Conservation (phyloP, 768 basidiomycete species). For the Mycena rosella region DNA sequence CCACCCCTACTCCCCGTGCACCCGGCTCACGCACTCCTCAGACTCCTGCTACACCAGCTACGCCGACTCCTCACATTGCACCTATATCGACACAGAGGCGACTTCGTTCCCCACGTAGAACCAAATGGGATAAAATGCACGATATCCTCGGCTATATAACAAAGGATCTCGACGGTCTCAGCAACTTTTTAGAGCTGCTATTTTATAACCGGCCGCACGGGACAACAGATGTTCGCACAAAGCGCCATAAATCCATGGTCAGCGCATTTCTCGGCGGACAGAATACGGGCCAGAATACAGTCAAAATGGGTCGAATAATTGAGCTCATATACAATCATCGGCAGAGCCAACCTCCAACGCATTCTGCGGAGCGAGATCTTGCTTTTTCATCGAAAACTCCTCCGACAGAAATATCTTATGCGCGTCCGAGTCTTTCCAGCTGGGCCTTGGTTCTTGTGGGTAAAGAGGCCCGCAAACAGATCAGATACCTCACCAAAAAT, state of each 20-base stretch:
- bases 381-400: not conserved
- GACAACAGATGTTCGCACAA: not conserved
- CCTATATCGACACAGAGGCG: too few relatives aligned
- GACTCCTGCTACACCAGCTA: too few relatives aligned
- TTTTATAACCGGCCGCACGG: slow-evolving; percentile 8
- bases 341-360: slow-evolving; percentile 11
- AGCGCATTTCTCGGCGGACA: slow-evolving; percentile 20
- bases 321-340: slow-evolving; percentile 35
- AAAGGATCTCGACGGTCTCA: not conserved
- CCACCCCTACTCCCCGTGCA: too few relatives aligned
- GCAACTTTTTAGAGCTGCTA: not conserved
- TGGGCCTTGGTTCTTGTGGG: slow-evolving; percentile 9
- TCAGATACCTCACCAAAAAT: slow-evolving; percentile 13
- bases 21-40: too few relatives aligned
- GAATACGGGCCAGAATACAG: not conserved
- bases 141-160: not conserved
- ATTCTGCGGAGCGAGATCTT: not conserved
- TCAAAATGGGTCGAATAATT: slow-evolving; percentile 35
- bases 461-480: not conserved
- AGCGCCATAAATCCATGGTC: not conserved
- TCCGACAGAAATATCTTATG: not conserved
- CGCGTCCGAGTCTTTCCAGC: not conserved
- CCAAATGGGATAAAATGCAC: slow-evolving; percentile 5
- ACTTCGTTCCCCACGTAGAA: too few relatives aligned
- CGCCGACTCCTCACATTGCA: too few relatives aligned